Evolutionary conservation across 257 asterid genomes (phyloP).

Genomic region (Solanum piurae): DNA sequence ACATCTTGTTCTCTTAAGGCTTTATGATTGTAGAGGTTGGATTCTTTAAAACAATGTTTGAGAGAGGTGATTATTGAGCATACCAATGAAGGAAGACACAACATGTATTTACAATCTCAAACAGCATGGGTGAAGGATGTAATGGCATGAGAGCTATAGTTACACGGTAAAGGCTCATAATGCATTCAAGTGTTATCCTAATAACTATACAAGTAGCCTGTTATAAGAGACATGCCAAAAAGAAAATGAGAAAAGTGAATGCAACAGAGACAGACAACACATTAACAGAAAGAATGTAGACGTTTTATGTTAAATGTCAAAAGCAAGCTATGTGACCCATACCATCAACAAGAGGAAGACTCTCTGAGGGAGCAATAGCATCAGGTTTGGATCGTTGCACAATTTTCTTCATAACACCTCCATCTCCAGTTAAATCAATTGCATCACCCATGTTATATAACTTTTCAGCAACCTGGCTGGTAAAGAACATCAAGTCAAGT

Average conservation of each 20-base stretch:
- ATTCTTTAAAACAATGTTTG: background rate
- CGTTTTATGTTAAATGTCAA: background rate
- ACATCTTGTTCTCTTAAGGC: background rate
- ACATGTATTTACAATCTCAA: background rate
- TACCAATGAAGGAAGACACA: background rate
- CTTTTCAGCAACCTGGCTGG: constrained; percentile 23
- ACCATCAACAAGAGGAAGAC: constrained; percentile 90
- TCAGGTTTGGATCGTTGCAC: constrained; percentile 64
- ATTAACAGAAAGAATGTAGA: background rate
- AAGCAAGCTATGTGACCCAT: constrained; percentile 4
- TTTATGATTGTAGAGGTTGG: background rate
- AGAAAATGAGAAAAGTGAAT: background rate
- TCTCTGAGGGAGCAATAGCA: constrained; percentile 76
- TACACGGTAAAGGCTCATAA: background rate
- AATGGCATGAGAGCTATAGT: background rate
- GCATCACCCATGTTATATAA: constrained; percentile 47
- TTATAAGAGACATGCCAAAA: background rate
- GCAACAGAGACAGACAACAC: background rate
- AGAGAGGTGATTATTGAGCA: background rate
- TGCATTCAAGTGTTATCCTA: background rate
- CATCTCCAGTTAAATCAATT: constrained; percentile 88
- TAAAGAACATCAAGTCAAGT: background rate
- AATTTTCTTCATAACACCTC: constrained; percentile 80
- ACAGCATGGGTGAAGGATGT: background rate
- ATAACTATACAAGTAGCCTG: background rate